Evolutionary conservation across 202 grass and related monocot species (phyloP), one percentile per base, ranked within the genome.

Genomic region (Cymbopogon flexuosus): DNA sequence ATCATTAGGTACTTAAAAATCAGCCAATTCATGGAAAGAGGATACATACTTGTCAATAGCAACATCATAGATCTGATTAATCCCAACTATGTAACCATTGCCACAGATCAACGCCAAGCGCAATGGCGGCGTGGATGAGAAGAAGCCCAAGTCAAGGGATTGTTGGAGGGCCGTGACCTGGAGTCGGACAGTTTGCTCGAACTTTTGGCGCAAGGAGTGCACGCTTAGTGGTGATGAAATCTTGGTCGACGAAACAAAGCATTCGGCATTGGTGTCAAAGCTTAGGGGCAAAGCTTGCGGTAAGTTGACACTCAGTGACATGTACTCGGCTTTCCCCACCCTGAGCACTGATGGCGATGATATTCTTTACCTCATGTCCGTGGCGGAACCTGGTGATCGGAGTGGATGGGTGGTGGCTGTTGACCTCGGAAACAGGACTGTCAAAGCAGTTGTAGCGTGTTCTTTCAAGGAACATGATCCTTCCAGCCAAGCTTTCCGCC

Each of bases 51-150:
- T 99, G 77, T 96, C 95, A 2, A 98, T 98, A 83, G 88, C 87
- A 73, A 98, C 91, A 43, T 98, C 95, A 82, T 91, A 98, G 73
- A 98, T 98, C 73, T 95, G 92, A 83, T 98, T 98, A 68, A 98
- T 95, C 40, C 92, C 95, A 67, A 98, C 95, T 41, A 98, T 98
- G 66, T 93, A 98, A 59, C 95, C 92, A 15, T 95, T 98, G 68
- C 95, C 92, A 30, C 88, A 98, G 15, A 98, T 83, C 46, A 98
- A 91, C 4, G 82, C 84, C 58, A 39, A 29, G 60, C 59, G 23
- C 59, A 30, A 62, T 39, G 8, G 13, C 5, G 13, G 27, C 27
- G 27, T 73, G 41, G 57, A 82, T 41, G 21, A 24, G 21, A 72
- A 37, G 5, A 37, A 51, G 47, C 39, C 42, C 30, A 73, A 52